Evolutionary conservation across 2,329 filamentous ascomycete genomes (phyloP).

Genomic region (Chaetomiaceae sp.): DNA sequence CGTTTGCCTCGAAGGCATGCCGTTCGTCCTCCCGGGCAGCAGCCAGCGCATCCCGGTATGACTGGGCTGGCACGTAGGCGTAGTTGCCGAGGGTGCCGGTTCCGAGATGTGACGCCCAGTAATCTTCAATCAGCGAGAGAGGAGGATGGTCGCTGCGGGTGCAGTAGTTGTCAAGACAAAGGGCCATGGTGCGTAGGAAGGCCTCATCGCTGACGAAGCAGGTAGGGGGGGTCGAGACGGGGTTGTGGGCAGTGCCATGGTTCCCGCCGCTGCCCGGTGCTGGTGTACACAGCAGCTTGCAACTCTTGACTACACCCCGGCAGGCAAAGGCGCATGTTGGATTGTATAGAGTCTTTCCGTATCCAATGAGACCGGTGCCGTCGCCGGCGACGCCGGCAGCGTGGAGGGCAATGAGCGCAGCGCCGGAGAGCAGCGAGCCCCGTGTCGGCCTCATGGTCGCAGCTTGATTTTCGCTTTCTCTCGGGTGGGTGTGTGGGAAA

Average conservation of each 20-base stretch:
- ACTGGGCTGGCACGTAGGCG: slow-evolving; percentile 15
- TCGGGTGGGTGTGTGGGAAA: too few species aligned
- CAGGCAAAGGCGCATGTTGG: slow-evolving; percentile 36
- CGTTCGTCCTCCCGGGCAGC: slow-evolving; percentile 11
- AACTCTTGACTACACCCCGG: slow-evolving; percentile 29
- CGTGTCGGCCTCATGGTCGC: slow-evolving; percentile 1
- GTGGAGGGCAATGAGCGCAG: neutral
- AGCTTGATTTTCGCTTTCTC: neutral
- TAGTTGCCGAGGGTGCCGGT: slow-evolving; percentile 20
- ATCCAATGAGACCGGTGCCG: slow-evolving; percentile 32
- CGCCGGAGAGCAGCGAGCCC: neutral
- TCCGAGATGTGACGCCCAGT: slow-evolving; percentile 25
- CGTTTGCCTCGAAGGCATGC: too few species aligned
- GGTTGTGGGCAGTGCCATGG: slow-evolving; percentile 28
- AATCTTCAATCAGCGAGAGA: slow-evolving; percentile 21
- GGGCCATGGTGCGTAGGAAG: slow-evolving; percentile 27
- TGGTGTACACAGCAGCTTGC: slow-evolving; percentile 32
- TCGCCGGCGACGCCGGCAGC: slow-evolving; percentile 2
- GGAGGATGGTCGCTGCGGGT: slow-evolving; percentile 14
- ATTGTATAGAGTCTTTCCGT: slow-evolving; percentile 35
- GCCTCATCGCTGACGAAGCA: slow-evolving; percentile 28
- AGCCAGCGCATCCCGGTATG: slow-evolving; percentile 18
- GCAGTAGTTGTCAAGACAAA: slow-evolving; percentile 30
- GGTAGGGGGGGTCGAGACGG: slow-evolving; percentile 24
- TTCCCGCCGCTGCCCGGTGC: slow-evolving; percentile 14